Conservation (phyloP, 2,329 filamentous ascomycete species). For the Thielaviopsis ethacetica region DNA sequence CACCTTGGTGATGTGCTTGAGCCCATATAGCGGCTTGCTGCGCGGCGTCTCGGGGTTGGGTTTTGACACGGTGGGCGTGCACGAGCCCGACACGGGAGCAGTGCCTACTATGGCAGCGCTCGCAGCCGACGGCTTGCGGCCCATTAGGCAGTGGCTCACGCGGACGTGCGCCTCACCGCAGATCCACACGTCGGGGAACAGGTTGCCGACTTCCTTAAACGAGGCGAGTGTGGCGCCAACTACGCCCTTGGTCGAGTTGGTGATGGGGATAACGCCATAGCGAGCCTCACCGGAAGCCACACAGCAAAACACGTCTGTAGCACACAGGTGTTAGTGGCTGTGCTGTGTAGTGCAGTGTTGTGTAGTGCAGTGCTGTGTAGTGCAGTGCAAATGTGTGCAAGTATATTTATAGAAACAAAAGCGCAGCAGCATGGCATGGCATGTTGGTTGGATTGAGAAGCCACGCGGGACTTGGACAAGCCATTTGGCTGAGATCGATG, state of each 20-base stretch:
- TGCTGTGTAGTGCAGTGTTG: no score
- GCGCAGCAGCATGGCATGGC: conserved; percentile 16
- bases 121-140: conserved; percentile 22
- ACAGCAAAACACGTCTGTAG: conserved; percentile 62
- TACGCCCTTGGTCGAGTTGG: conserved; percentile 89
- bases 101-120: conserved; percentile 12
- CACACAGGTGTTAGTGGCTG: conserved; percentile 1
- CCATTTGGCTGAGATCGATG: background rate
- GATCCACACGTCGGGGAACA: conserved; percentile 54
- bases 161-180: conserved; percentile 73
- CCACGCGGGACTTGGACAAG: background rate
- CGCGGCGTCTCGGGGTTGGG: conserved; percentile 29
- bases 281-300: conserved; percentile 50
- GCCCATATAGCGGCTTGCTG: conserved; percentile 29
- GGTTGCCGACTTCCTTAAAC: conserved; percentile 54
- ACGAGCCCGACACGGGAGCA: conserved; percentile 25
- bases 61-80: conserved; percentile 31
- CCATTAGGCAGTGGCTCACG: conserved; percentile 78
- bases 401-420: background rate
- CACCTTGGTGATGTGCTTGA: conserved; percentile 53
- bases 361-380: no score
- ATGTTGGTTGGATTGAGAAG: conserved; percentile 14
- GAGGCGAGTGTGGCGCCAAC: conserved; percentile 84
- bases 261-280: conserved; percentile 79
- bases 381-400: background rate